Percentiles rank a stretch among this genome's conserved stretches.
These are phyloP conservation scores for Achaetomium macrosporum DNA, from an alignment of 2,329 filamentous ascomycete genomes.

Conservation along the genomic window DNA sequence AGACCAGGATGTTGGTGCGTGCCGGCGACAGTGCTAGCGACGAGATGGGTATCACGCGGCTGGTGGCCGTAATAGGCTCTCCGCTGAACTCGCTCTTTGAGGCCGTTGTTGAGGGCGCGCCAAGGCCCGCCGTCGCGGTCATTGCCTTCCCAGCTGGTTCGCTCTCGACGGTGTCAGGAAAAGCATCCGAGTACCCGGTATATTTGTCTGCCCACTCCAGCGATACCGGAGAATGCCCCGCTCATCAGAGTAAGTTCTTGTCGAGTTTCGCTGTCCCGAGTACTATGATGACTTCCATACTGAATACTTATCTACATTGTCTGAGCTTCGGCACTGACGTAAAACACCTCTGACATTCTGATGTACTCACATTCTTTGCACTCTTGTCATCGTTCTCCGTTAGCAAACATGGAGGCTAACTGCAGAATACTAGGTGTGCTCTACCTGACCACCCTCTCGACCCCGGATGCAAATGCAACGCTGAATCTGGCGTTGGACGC, in stretches of 20 bases:
- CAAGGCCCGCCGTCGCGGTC: slow-evolving; percentile 66
- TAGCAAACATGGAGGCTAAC: slow-evolving; percentile 29
- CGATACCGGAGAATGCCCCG: slow-evolving; percentile 87
- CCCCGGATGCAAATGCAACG: slow-evolving; percentile 29
- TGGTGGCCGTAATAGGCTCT: slow-evolving; percentile 65
- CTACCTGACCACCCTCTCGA: slow-evolving; percentile 37
- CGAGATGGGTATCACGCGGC: slow-evolving; percentile 43
- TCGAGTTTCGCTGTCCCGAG: slow-evolving; percentile 29
- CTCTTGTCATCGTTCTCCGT: slow-evolving; percentile 4
- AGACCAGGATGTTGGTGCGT: slow-evolving; percentile 48
- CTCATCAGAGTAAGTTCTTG: slow-evolving; percentile 74
- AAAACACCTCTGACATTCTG: slow-evolving; percentile 84
- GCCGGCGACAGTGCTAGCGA: slow-evolving; percentile 31
- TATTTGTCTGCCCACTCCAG: slow-evolving; percentile 71
- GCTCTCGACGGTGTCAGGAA: slow-evolving; percentile 32
- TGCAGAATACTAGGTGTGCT: slow-evolving; percentile 31
- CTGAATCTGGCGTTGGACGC: slow-evolving; percentile 38
- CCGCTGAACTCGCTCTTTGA: slow-evolving; percentile 63
- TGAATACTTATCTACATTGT: slow-evolving; percentile 99
- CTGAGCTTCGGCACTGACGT: slow-evolving; percentile 86
- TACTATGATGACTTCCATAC: slow-evolving; percentile 77
- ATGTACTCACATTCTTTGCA: slow-evolving; percentile 42
- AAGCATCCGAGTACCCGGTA: slow-evolving; percentile 40
- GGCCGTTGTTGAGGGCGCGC: slow-evolving; percentile 65
- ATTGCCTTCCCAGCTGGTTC: slow-evolving; percentile 57